Evolutionary conservation across 306 rosid genomes (phyloP).

Genomic region (Luffa aegyptiaca): DNA sequence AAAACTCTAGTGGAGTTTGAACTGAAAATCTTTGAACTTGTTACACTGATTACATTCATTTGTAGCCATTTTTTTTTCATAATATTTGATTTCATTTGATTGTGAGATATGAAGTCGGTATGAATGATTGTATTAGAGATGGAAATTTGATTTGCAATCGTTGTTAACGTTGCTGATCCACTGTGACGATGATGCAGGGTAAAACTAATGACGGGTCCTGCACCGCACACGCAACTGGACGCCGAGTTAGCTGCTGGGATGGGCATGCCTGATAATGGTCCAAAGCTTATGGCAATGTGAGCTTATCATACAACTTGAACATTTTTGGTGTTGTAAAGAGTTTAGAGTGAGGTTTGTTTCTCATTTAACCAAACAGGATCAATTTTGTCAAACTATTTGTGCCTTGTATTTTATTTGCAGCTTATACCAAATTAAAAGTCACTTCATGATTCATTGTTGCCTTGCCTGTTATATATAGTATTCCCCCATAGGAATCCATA

Average conservation of each 20-base stretch:
- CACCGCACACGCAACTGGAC: constrained; percentile 88
- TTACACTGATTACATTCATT: background rate
- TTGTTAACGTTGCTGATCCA: background rate
- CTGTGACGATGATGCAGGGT: constrained; percentile 25
- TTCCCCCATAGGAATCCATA: background rate
- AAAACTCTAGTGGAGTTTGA: background rate
- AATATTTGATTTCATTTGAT: background rate
- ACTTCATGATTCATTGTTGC: background rate
- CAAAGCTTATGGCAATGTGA: constrained; percentile 74
- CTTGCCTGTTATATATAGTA: background rate
- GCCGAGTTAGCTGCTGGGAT: constrained; percentile 90
- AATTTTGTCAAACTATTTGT: background rate
- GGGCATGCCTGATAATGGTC: constrained; percentile 98
- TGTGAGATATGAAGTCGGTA: background rate
- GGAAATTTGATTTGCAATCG: background rate
- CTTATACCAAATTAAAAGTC: background rate
- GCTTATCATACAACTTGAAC: background rate
- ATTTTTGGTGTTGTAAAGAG: background rate
- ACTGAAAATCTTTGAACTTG: background rate
- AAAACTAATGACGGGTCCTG: constrained; percentile 68
- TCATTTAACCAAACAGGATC: background rate
- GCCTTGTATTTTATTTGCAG: background rate
- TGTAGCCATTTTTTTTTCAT: background rate
- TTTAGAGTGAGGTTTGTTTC: background rate
- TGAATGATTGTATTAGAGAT: background rate